Percentiles rank a stretch among this genome's conserved stretches.
Conservation (phyloP, 441 rosid genomes). For the Capsella rubella region DNA sequence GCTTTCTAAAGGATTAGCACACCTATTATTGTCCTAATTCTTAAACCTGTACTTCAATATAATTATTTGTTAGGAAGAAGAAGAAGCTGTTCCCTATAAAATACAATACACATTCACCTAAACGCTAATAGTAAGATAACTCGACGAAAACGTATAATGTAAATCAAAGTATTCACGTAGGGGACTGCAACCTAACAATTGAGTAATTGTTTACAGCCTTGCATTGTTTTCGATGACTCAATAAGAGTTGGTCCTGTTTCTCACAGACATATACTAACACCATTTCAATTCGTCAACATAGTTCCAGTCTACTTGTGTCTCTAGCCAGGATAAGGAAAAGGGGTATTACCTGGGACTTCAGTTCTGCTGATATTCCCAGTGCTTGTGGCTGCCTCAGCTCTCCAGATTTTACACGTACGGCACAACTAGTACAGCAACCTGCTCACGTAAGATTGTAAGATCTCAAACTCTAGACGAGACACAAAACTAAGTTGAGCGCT, state of each 20-base stretch:
- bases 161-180: constrained; percentile 3
- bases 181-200: background rate
- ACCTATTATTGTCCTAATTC: background rate
- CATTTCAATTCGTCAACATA: background rate
- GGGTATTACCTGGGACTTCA: constrained; percentile 74
- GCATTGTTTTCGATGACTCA: background rate
- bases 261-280: background rate
- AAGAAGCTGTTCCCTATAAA: background rate
- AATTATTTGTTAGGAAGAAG: background rate
- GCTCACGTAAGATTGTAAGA: constrained; percentile 29
- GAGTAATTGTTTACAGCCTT: background rate
- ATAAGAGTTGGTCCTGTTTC: constrained; percentile 9
- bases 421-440: constrained; percentile 99
- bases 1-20: constrained; percentile 3
- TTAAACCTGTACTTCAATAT: constrained; percentile 4
- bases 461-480: background rate
- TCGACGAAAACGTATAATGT: constrained; percentile 2
- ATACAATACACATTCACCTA: background rate
- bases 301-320: background rate
- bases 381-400: constrained; percentile 91
- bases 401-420: constrained; percentile 92
- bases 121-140: background rate
- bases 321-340: constrained; percentile 7
- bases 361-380: constrained; percentile 91
- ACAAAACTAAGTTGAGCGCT: background rate